Conservation (phyloP, 75 land plant genomes). For the Pinus tabuliformis region DNA sequence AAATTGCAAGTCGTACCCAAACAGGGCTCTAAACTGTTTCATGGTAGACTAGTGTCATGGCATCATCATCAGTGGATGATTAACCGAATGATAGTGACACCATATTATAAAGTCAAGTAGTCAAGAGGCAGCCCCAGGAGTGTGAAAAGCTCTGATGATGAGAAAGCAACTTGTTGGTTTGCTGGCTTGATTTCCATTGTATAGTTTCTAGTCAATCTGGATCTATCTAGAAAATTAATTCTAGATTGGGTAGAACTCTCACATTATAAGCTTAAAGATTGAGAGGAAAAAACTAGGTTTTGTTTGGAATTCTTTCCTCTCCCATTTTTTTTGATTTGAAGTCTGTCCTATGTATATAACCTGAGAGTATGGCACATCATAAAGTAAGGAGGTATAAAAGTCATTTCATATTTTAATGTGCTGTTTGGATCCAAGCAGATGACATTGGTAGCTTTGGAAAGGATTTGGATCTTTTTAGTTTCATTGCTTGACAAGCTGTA, state of each 20-base stretch:
- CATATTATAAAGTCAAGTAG: no score
- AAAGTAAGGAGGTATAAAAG: neutral
- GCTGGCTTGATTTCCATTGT: no score
- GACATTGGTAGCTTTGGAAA: neutral
- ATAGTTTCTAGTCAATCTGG: no score
- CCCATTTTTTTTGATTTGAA: conserved; percentile 1
- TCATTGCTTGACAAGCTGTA: neutral
- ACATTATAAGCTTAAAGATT: neutral
- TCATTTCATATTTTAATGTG: neutral
- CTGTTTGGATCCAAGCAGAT: conserved; percentile 2
- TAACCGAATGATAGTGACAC: neutral
- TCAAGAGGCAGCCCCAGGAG: no score
- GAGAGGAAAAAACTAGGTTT: neutral
- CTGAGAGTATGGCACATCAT: neutral
- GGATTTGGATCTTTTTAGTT: neutral
- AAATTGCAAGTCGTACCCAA: conserved; percentile 73
- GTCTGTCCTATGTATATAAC: neutral
- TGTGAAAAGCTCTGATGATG: no score
- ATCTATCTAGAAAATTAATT: no score
- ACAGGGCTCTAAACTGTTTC: conserved; percentile 14
- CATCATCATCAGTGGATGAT: conserved; percentile 8
- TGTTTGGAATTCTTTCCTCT: neutral
- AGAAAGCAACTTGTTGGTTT: no score
- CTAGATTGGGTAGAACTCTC: no score
- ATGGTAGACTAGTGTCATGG: conserved; percentile 2